phyloP scores from a whole-genome alignment of 441 rosid genomes.

The Populus trichocarpa region DNA sequence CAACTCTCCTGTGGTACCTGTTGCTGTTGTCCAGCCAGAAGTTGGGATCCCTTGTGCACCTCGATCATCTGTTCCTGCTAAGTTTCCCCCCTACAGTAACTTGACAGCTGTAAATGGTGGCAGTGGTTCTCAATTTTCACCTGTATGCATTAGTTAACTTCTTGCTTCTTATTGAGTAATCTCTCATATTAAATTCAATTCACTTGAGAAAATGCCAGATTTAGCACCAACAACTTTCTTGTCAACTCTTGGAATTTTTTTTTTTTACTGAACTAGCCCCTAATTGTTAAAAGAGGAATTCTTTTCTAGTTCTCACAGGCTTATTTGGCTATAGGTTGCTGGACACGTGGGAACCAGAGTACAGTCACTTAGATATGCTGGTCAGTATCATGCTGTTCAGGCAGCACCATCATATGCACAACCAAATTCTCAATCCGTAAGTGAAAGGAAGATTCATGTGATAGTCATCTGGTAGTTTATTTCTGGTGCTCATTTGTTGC shows the following conservation, averaged over 20 bases:
- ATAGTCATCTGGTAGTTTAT: neutral
- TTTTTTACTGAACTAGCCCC: neutral
- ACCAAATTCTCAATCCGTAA: slow-evolving; percentile 61
- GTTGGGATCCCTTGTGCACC: slow-evolving; percentile 49
- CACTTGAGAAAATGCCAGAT: neutral
- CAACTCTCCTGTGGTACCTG: slow-evolving; percentile 43
- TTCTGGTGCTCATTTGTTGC: slow-evolving; percentile 4
- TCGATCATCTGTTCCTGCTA: slow-evolving; percentile 47
- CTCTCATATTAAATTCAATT: neutral
- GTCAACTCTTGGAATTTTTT: neutral
- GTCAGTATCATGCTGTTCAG: slow-evolving; percentile 64
- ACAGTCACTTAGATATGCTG: slow-evolving; percentile 48
- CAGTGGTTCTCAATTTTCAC: slow-evolving; percentile 42
- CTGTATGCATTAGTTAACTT: slow-evolving; percentile 40
- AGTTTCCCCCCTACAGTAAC: slow-evolving; percentile 50
- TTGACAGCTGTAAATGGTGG: slow-evolving; percentile 46
- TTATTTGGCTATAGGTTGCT: slow-evolving; percentile 33
- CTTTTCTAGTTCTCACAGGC: slow-evolving; percentile 14
- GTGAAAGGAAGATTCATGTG: slow-evolving; percentile 16
- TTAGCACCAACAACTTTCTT: neutral
- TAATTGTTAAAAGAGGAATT: neutral
- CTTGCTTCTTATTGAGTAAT: neutral
- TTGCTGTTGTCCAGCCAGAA: slow-evolving; percentile 50
- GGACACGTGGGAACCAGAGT: slow-evolving; percentile 56
- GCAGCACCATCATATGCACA: slow-evolving; percentile 51